Conservation (phyloP, 1,139 yeast genomes). For the Blastobotrys serpentis region DNA sequence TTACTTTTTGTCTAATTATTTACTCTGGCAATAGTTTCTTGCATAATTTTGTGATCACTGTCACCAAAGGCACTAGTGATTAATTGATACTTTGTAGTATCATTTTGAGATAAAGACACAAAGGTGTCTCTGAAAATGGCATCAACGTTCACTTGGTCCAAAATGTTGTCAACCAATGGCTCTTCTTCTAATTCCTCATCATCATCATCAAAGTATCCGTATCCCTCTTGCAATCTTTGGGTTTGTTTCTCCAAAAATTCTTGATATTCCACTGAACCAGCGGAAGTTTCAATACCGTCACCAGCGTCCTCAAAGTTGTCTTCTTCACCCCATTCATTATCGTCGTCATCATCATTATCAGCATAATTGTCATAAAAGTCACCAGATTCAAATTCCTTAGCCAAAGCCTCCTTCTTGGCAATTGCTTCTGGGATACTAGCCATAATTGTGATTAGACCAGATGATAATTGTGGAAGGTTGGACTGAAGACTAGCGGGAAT, state of each 20-base stretch:
- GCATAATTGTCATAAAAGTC: slow-evolving; percentile 39
- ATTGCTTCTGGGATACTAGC: slow-evolving; percentile 70
- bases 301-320: slow-evolving; percentile 44
- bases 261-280: slow-evolving; percentile 38
- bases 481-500: slow-evolving; percentile 35
- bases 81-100: slow-evolving; percentile 33
- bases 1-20: slow-evolving; percentile 14
- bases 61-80: slow-evolving; percentile 34
- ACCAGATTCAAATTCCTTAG: slow-evolving; percentile 52
- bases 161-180: slow-evolving; percentile 72
- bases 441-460: slow-evolving; percentile 50
- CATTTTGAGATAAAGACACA: slow-evolving; percentile 35
- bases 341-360: slow-evolving; percentile 40
- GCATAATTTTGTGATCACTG: slow-evolving; percentile 37
- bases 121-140: slow-evolving; percentile 49
- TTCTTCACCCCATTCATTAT: slow-evolving; percentile 23
- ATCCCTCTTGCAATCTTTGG: slow-evolving; percentile 27
- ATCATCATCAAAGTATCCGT: slow-evolving; percentile 40
- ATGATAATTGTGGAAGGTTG: slow-evolving; percentile 45
- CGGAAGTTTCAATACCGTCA: slow-evolving; percentile 44
- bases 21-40: slow-evolving; percentile 27
- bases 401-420: slow-evolving; percentile 58
- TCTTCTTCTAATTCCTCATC: slow-evolving; percentile 72
- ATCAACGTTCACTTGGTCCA: slow-evolving; percentile 71
- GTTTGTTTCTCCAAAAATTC: slow-evolving; percentile 34